Conservation (phyloP, 345 rosid species). For the Melastoma malabathricum region DNA sequence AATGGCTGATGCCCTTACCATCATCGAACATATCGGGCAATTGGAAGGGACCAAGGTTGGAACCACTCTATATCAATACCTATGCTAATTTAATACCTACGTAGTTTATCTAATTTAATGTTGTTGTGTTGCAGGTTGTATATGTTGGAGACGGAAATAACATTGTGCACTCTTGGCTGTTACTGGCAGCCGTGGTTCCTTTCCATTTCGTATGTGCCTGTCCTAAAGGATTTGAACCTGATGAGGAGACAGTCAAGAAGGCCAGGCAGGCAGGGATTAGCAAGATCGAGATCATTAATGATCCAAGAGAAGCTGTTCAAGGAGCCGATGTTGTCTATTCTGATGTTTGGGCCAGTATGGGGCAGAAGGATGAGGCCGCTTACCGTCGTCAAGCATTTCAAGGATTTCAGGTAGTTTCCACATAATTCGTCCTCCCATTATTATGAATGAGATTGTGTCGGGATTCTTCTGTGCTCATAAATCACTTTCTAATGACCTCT, state of each 20-base stretch:
- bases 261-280: slow-evolving; percentile 64
- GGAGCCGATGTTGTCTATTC: slow-evolving; percentile 98
- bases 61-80: slow-evolving; percentile 1
- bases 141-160: slow-evolving; percentile 97
- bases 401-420: slow-evolving; percentile 68
- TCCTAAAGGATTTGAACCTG: slow-evolving; percentile 85
- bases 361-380: slow-evolving; percentile 95
- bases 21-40: slow-evolving; percentile 74
- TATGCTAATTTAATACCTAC: no score
- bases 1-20: slow-evolving; percentile 97
- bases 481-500: not conserved
- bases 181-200: slow-evolving; percentile 82
- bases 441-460: no score
- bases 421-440: no score
- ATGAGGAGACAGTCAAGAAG: slow-evolving; percentile 57
- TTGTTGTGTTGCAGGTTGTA: slow-evolving; percentile 49
- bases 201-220: slow-evolving; percentile 94
- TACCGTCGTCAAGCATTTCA: slow-evolving; percentile 60
- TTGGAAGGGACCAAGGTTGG: slow-evolving; percentile 87
- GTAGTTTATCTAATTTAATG: not conserved
- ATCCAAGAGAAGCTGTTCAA: slow-evolving; percentile 73
- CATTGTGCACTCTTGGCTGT: slow-evolving; percentile 89
- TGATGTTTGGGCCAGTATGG: slow-evolving; percentile 99
- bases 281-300: slow-evolving; percentile 81
- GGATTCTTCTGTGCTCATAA: no score